A percentile compares a stretch with the other conserved stretches of the same genome.
phyloP scores from a whole-genome alignment of 345 rosid genomes.

The Hypericum androsaemum region DNA sequence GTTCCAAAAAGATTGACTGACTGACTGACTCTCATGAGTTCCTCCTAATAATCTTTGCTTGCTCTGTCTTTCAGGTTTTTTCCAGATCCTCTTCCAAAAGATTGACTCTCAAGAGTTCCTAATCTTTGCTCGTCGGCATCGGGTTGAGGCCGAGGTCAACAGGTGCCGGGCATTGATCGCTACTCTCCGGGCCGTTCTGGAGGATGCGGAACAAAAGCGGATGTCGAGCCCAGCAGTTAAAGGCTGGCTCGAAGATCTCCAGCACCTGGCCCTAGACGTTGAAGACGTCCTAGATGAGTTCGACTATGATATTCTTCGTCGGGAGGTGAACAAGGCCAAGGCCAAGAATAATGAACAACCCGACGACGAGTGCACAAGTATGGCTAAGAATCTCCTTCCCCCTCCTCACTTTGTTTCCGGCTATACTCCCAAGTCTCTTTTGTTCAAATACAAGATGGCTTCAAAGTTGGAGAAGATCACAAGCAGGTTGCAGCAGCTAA shows the following conservation, averaged over 20 bases:
- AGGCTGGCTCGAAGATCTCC: neutral
- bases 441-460: neutral
- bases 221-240: neutral
- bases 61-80: neutral
- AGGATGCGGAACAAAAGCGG: neutral
- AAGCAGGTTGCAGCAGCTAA: neutral
- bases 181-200: neutral
- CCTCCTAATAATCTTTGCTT: too few species aligned
- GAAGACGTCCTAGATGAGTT: slow-evolving; percentile 1
- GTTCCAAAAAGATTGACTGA: too few species aligned
- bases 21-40: too few species aligned
- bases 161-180: neutral
- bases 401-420: neutral
- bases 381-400: neutral
- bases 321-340: neutral
- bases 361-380: neutral
- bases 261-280: neutral
- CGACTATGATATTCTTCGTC: neutral
- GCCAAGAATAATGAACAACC: neutral
- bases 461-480: neutral
- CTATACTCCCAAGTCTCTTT: neutral
- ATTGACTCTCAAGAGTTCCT: neutral
- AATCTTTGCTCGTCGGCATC: neutral
- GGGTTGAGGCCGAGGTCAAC: neutral
- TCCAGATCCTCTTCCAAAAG: neutral